Base-by-base conservation (phyloP, 2,329 filamentous ascomycete species). In the Trichoderma hamatum region DNA sequence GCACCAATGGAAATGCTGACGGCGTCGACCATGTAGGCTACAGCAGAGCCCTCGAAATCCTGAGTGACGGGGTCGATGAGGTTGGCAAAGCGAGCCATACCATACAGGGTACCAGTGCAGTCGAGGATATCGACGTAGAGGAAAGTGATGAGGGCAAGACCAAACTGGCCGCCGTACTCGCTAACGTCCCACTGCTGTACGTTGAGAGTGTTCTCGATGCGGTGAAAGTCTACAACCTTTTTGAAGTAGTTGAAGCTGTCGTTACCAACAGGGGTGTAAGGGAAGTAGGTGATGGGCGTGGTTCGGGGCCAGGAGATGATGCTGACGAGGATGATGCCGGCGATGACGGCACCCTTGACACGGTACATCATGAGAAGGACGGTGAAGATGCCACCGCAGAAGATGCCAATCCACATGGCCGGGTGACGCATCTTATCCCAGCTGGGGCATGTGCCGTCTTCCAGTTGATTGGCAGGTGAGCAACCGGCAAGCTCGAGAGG, bases 101-200 rank as follows among this genome's bases (percentile, higher is more conserved):
- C 92, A 81, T 96, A 97, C 70, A 96, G 82, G 1, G 93, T 96
- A 74, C 92, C 93, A 0, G 93, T 97, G 72, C 89, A 90, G 79
- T 96, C 93, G 55, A 97, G 87, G 71, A 97, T 95, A 75, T 97
- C 93, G 72, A 96, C 93, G 75, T 97, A 96, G 26, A 96, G 84
- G 81, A 97, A 96, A 2, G 93, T 96, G 78, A 96, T 90, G 72
- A 96, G 88, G 0, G 93, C 93, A 61, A 96, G 84, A 32, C 90
- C 92, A 75, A 96, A 96, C 75, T 96, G 90, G 3, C 88, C 88
- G 13, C 90, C 89, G 69, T 93, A 89, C 5, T 83, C 83, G 9
- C 84, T 81, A 28, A 96, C 83, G 73, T 91, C 82, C 90, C 92
- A 97, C 69, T 93, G 82, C 76, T 93, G 91, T 1, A 90, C 92